Evolutionary conservation across 768 basidiomycete species (phyloP).

Genomic region (Collybia sordida): DNA sequence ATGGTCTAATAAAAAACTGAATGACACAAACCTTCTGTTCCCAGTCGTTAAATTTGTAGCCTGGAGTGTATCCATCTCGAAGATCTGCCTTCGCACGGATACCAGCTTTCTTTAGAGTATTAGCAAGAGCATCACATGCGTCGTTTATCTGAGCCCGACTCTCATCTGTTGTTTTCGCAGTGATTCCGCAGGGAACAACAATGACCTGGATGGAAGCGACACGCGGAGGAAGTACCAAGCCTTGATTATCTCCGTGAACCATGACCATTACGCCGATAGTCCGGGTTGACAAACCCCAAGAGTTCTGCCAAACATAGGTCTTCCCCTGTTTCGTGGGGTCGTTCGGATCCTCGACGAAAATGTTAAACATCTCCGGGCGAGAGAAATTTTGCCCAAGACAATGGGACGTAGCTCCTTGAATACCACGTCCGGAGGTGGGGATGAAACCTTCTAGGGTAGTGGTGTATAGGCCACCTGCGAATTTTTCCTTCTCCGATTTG

Average conservation of each 20-base stretch:
- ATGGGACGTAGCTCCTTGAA: conserved; percentile 97
- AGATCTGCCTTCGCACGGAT: conserved; percentile 88
- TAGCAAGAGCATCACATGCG: conserved; percentile 76
- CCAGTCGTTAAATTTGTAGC: conserved; percentile 99
- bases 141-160: conserved; percentile 70
- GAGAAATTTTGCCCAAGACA: conserved; percentile 99
- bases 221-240: conserved; percentile 93
- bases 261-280: conserved; percentile 99
- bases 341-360: conserved; percentile 92
- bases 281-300: conserved; percentile 96
- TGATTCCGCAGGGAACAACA: conserved; percentile 92
- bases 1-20: not conserved
- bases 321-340: conserved; percentile 67
- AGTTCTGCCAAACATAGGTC: conserved; percentile 94
- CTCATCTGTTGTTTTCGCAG: conserved; percentile 74
- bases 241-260: conserved; percentile 98
- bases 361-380: conserved; percentile 95
- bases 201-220: conserved; percentile 93
- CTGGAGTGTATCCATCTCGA: conserved; percentile 95
- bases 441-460: conserved; percentile 99
- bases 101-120: conserved; percentile 67
- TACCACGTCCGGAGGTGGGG: conserved; percentile 94
- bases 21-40: conserved; percentile 78
- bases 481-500: conserved; percentile 99
- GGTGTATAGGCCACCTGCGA: conserved; percentile 96